Evolutionary conservation across 2,329 filamentous ascomycete genomes (phyloP), one percentile per base, ranked within the genome.

Genomic region (Aureobasidium sp.): DNA sequence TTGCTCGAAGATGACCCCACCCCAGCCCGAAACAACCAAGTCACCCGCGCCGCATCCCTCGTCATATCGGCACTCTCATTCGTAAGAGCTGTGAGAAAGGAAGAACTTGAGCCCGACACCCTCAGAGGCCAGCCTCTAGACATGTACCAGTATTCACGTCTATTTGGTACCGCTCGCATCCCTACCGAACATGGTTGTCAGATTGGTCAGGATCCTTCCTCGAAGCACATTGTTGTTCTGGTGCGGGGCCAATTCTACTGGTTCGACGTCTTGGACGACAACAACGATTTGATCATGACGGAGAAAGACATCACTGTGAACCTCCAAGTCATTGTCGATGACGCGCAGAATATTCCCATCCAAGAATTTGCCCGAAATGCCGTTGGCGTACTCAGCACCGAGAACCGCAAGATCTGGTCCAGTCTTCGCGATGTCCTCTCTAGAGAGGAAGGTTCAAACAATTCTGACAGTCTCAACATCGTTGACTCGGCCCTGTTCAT

Each of bases 211-310:
- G 92, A 97, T 69, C 89, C 91, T 0, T 84, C 87, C n/a, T 90
- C 93, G 3, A 96, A 91, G 76, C 94, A 99, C 73, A 81, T 99
- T 40, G 89, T 97, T 11, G 91, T 97, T 47, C 82, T 97, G 76
- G 96, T 91, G 71, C 90, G 93, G 66, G 94, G 94, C 1, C 94
- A 99, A 68, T 92, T 97, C 70, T 99, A 99, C 76, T 97, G 93
- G 93, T 99, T 99, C 69, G 94, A 99, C 73, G 92, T 97, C 1
- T 79, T 99, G 19, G 94, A 99, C 68, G 88, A 93, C 67, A 96
- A 96, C 74, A 89, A 89, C 7, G 94, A 99, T 73, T 78, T 96
- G 61, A 96, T 99, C 75, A 97, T 97, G 93, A 92, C 88, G 0
- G 94, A 97, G 74, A 93, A 90, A 73, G 94, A 99, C 69, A 83